phyloP scores from a whole-genome alignment of 2,329 filamentous ascomycete genomes.

The Aspergillus pseudotamarii region DNA sequence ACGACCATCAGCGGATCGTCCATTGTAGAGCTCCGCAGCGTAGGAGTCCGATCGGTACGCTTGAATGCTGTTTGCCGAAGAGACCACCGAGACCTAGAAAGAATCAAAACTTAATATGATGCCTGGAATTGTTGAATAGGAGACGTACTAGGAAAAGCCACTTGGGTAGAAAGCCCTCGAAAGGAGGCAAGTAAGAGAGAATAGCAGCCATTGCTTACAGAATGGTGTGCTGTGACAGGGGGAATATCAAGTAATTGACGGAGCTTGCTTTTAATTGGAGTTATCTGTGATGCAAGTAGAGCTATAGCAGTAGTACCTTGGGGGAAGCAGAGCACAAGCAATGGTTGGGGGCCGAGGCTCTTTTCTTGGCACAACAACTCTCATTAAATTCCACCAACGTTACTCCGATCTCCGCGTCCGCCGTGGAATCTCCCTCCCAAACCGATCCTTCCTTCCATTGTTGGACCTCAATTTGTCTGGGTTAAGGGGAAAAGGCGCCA shows the following conservation, averaged over 20 bases:
- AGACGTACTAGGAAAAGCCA: slow-evolving; percentile 64
- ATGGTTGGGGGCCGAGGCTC: slow-evolving; percentile 11
- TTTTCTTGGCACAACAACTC: slow-evolving; percentile 13
- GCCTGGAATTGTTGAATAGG: background rate
- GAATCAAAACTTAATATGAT: background rate
- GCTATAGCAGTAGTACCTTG: background rate
- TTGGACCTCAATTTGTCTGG: background rate
- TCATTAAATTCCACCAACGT: background rate
- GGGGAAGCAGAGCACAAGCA: background rate
- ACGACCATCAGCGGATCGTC: slow-evolving; percentile 56
- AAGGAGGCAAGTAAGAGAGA: slow-evolving; percentile 38
- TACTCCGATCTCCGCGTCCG: slow-evolving; percentile 3
- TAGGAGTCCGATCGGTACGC: slow-evolving; percentile 78
- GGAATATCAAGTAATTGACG: background rate
- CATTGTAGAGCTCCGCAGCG: slow-evolving; percentile 78
- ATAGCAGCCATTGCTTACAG: slow-evolving; percentile 28
- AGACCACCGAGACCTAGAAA: slow-evolving; percentile 74
- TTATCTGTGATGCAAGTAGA: background rate
- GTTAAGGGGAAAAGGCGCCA: slow-evolving; percentile 5
- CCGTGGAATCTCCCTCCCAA: background rate
- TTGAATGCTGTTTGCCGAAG: slow-evolving; percentile 83
- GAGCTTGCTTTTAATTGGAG: background rate
- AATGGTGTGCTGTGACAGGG: background rate
- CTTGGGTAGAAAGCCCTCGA: slow-evolving; percentile 60
- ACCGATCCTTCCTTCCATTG: background rate